These are phyloP conservation scores for Wilcoxina mikolae DNA, from an alignment of 495 filamentous ascomycete species.

Conservation along the genomic window DNA sequence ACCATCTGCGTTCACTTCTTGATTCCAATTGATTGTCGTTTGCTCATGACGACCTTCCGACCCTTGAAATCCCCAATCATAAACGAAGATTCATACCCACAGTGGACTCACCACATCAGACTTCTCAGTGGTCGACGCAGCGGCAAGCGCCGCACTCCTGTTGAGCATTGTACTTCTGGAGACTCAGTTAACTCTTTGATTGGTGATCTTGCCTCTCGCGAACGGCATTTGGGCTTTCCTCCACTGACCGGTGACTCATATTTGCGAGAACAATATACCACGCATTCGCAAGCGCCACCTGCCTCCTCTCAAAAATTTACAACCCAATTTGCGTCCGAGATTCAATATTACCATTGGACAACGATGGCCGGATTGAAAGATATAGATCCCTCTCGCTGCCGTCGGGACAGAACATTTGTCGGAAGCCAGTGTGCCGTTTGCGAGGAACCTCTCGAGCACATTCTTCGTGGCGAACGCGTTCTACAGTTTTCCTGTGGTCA, in stretches of 20 bases:
- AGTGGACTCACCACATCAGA: conserved; percentile 25
- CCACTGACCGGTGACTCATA: conserved; percentile 28
- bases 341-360: conserved; percentile 29
- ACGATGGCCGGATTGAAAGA: conserved; percentile 59
- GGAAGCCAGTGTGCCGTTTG: conserved; percentile 91
- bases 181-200: conserved; percentile 22
- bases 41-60: conserved; percentile 27
- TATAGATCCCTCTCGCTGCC: conserved; percentile 61
- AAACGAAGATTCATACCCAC: conserved; percentile 24
- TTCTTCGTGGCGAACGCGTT: conserved; percentile 82
- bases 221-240: conserved; percentile 24
- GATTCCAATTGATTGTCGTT: conserved; percentile 1
- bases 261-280: conserved; percentile 20
- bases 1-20: neutral
- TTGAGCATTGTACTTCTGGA: conserved; percentile 27
- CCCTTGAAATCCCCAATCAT: conserved; percentile 22
- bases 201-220: conserved; percentile 25
- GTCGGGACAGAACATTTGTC: conserved; percentile 88
- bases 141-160: conserved; percentile 28
- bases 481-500: conserved; percentile 92
- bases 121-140: conserved; percentile 24
- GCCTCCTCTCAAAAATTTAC: conserved; percentile 17
- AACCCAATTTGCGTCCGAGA: conserved; percentile 22
- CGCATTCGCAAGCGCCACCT: conserved; percentile 22
- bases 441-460: conserved; percentile 95